A percentile compares a stretch with the other conserved stretches of the same genome.
phyloP scores from a whole-genome alignment of 2,329 filamentous ascomycete genomes.

The Microcera coccophila region DNA sequence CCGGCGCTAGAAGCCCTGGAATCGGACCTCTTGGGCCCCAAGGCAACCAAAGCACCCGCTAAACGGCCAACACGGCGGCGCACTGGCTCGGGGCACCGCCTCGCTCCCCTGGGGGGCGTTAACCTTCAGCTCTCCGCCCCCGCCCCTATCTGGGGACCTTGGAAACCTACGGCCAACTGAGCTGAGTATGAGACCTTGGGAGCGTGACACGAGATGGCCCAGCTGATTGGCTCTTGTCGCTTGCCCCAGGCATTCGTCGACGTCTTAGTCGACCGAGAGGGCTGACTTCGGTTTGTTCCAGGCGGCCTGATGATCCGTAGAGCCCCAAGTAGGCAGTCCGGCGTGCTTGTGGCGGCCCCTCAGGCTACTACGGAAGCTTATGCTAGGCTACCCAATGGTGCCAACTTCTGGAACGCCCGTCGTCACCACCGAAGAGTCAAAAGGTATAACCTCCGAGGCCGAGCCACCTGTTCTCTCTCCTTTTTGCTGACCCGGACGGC shows the following conservation, averaged over 20 bases:
- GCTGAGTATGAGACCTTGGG: slow-evolving; percentile 7
- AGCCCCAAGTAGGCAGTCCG: no score
- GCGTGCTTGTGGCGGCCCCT: no score
- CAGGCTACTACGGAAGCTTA: no score
- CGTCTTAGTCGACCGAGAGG: slow-evolving; percentile 3
- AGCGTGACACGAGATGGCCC: slow-evolving; percentile 18
- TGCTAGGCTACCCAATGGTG: background rate
- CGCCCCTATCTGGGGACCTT: slow-evolving; percentile 13
- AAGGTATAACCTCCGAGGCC: background rate
- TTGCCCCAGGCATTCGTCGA: slow-evolving; percentile 15
- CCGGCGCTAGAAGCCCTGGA: background rate
- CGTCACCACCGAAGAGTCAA: background rate
- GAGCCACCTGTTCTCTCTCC: background rate
- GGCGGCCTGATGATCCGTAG: slow-evolving; percentile 10
- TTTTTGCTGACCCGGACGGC: no score
- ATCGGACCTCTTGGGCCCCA: background rate
- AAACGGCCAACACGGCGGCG: no score
- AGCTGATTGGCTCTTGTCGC: slow-evolving; percentile 16
- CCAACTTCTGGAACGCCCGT: background rate
- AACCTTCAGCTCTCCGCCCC: slow-evolving; percentile 6
- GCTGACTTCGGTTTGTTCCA: slow-evolving; percentile 15
- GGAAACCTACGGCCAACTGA: slow-evolving; percentile 14
- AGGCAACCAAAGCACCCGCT: background rate
- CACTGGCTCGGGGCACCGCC: background rate
- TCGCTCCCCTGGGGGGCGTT: background rate